Percentiles rank a stretch among this genome's conserved stretches.
phyloP scores from a whole-genome alignment of 2,329 filamentous ascomycete genomes.

The Aulographum hederae region DNA sequence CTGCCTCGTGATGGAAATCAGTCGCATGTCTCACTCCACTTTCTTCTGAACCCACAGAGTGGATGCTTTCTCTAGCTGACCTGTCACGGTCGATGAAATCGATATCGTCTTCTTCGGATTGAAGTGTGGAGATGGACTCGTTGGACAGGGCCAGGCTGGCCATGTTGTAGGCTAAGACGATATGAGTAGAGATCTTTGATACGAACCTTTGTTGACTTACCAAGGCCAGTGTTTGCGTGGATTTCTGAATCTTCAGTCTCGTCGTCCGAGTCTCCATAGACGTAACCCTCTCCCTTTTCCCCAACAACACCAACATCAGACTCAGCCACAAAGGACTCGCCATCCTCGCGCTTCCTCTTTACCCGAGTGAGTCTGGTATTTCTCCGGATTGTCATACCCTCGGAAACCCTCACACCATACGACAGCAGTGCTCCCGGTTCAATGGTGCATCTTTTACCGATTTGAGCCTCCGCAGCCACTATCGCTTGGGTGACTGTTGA shows the following conservation, averaged over 20 bases:
- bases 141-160: conserved; percentile 24
- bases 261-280: conserved; percentile 38
- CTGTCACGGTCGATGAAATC: conserved; percentile 27
- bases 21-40: conserved; percentile 15
- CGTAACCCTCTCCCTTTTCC: conserved; percentile 39
- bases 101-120: conserved; percentile 29
- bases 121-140: conserved; percentile 45
- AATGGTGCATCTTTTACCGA: conserved; percentile 55
- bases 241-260: conserved; percentile 41
- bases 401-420: conserved; percentile 54
- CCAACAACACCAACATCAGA: conserved; percentile 38
- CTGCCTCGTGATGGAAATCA: conserved; percentile 74
- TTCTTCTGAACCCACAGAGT: conserved; percentile 51
- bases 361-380: conserved; percentile 26
- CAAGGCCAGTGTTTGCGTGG: too few relatives aligned
- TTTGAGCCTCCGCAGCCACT: conserved; percentile 50
- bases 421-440: conserved; percentile 62
- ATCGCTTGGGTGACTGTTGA: conserved; percentile 54
- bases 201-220: too few relatives aligned
- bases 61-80: conserved; percentile 51
- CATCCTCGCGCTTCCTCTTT: conserved; percentile 13
- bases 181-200: too few relatives aligned
- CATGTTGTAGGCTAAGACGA: conserved; percentile 34
- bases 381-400: conserved; percentile 31
- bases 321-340: conserved; percentile 9